These are phyloP conservation scores for Pulveroboletus sp. DNA, from an alignment of 768 basidiomycete species.

Conservation along the genomic window DNA sequence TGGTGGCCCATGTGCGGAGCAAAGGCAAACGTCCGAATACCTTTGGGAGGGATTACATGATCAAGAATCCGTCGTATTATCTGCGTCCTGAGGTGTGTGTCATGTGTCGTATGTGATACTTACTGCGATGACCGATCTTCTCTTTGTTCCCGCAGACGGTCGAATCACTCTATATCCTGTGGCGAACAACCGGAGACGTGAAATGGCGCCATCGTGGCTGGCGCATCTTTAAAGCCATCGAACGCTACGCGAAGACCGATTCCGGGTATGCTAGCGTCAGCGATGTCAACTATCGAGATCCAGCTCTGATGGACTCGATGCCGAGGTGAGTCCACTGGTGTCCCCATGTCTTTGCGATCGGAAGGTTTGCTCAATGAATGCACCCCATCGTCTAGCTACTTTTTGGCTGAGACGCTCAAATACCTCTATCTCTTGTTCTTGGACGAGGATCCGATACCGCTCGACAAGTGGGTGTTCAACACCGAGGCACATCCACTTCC, in stretches of 20 bases:
- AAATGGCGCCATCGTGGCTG: constrained; percentile 72
- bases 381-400: constrained; percentile 34
- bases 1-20: background rate
- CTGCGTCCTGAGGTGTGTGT: constrained; percentile 65
- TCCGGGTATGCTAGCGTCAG: constrained; percentile 58
- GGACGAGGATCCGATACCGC: constrained; percentile 53
- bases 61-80: constrained; percentile 46
- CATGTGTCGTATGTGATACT: no score
- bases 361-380: constrained; percentile 11
- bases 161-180: constrained; percentile 69
- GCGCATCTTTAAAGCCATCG: constrained; percentile 64
- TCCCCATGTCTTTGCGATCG: background rate
- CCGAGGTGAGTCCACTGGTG: constrained; percentile 51
- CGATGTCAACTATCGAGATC: constrained; percentile 40
- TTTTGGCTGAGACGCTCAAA: constrained; percentile 61
- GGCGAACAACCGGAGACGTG: constrained; percentile 61
- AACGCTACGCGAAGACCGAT: constrained; percentile 51
- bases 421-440: constrained; percentile 69
- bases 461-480: constrained; percentile 57
- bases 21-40: background rate
- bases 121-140: no score
- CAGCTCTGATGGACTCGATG: constrained; percentile 50
- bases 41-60: constrained; percentile 50
- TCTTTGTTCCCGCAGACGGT: constrained; percentile 46
- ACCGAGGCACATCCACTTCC: constrained; percentile 77